Base-by-base conservation (phyloP, 2,329 filamentous ascomycete genomes). In the Neofusicoccum parvum region DNA sequence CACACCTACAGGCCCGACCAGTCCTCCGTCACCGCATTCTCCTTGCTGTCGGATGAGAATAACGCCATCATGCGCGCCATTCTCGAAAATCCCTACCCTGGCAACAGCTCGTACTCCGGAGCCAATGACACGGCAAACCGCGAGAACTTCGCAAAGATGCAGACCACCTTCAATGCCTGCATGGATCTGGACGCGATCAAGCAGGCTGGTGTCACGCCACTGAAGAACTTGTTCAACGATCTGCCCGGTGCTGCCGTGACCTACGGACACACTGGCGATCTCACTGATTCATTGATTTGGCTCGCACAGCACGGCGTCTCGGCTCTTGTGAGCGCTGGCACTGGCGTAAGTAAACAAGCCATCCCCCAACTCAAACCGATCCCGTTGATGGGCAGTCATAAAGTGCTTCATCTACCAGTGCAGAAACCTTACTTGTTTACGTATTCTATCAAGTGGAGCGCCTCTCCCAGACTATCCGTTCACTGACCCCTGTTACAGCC, bases 1-100 rank as follows among this genome's bases (percentile, higher is more conserved):
- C 85, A 91, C 76, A 88, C 90, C 70, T 83, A 91, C 66, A 85
- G 88, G 3, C 79, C 86, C 3, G 89, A 91, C 71, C 85, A 88
- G 68, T 62, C 58, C 14, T 49, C 58, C 2, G 62, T 64, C 37
- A 64, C 10, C 15, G 10, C 50, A 9, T 64, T 64, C 36, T 39
- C 46, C n/a, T 1, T 53, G 10, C 37, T 53, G 48, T 14, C 20
- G 9, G 58, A 62, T 20, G 20, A 48, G 23, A 62, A 62, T 12
- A 14, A 49, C 15, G 58, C 41, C 32, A 23, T 62, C n/a, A 3
- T 62, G 32, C 45, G 58, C 9, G 14, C 45, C 3, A 49, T 62
- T 37, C 45, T 62, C 9, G 43, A 62, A 32, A 49, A n/a, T 5
- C 45, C 58, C 2, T 62, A 62, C 43, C 45, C 45, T 10, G n/a